Percentiles rank a stretch among this genome's conserved stretches.
Evolutionary conservation across 2,329 filamentous ascomycete species (phyloP).

Genomic region (Calonectria naviculata): DNA sequence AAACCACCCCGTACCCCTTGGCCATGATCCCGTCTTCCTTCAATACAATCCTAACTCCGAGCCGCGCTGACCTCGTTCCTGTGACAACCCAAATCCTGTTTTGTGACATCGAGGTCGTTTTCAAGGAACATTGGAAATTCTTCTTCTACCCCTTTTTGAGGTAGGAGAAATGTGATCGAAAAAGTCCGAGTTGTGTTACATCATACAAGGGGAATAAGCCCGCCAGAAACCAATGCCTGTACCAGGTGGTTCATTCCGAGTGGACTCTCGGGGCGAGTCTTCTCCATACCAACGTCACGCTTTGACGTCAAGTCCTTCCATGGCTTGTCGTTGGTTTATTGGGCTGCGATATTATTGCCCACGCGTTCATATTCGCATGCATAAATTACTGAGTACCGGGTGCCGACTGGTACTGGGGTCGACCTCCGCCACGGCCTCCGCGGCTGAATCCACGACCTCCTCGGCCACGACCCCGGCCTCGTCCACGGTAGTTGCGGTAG

Average conservation of each 20-base stretch:
- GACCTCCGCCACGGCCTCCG: conserved; percentile 54
- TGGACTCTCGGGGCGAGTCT: background rate
- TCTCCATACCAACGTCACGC: conserved; percentile 3
- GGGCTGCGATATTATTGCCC: background rate
- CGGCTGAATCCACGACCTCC: conserved; percentile 53
- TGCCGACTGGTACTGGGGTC: conserved; percentile 45
- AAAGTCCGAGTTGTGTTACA: conserved; percentile 44
- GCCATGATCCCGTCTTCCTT: conserved; percentile 29
- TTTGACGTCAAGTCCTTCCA: conserved; percentile 9
- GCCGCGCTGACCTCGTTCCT: conserved; percentile 30
- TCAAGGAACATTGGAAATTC: conserved; percentile 22
- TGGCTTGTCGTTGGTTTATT: conserved; percentile 7
- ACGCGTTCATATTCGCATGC: background rate
- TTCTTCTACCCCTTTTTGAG: conserved; percentile 25
- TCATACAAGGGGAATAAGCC: conserved; percentile 37
- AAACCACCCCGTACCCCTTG: conserved; percentile 28
- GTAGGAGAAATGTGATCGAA: conserved; percentile 35
- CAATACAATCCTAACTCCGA: conserved; percentile 43
- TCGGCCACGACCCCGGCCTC: conserved; percentile 78
- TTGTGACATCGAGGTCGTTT: conserved; percentile 26
- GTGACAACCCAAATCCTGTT: conserved; percentile 24
- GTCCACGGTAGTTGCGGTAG: conserved; percentile 81
- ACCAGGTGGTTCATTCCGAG: conserved; percentile 17
- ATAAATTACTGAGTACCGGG: conserved; percentile 40
- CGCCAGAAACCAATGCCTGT: conserved; percentile 18